Conservation (phyloP, 2,329 filamentous ascomycete genomes). For the Sordariomycetes sp. region DNA sequence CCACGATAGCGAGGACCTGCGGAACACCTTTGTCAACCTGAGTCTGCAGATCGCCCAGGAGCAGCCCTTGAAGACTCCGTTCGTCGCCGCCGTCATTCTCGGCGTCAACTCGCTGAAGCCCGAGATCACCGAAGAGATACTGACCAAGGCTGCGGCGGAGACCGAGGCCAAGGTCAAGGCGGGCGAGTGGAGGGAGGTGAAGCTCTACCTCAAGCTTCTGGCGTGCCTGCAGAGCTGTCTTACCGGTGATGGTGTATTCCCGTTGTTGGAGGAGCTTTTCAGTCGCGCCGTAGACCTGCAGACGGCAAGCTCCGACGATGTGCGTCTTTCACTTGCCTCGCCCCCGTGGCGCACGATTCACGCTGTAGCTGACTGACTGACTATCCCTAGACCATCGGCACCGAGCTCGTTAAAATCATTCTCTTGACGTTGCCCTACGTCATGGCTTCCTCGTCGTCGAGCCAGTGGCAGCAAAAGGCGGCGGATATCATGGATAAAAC, state of each 20-base stretch:
- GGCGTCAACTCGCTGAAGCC: constrained; percentile 68
- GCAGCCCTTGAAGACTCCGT: constrained; percentile 96
- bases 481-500: constrained; percentile 82
- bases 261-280: constrained; percentile 82
- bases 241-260: constrained; percentile 76
- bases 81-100: constrained; percentile 74
- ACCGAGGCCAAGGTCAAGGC: constrained; percentile 57
- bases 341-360: neutral
- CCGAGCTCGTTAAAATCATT: constrained; percentile 94
- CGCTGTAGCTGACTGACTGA: neutral
- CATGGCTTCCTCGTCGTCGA: constrained; percentile 57
- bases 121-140: constrained; percentile 61
- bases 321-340: constrained; percentile 31
- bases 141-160: constrained; percentile 49
- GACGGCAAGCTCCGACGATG: constrained; percentile 86
- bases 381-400: constrained; percentile 46
- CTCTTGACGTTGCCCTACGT: constrained; percentile 88
- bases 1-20: constrained; percentile 74
- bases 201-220: constrained; percentile 80
- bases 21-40: constrained; percentile 61
- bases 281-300: constrained; percentile 84
- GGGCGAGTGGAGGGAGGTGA: constrained; percentile 83
- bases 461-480: constrained; percentile 62
- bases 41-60: constrained; percentile 70
- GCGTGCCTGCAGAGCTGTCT: constrained; percentile 75